A percentile compares a stretch with the other conserved stretches of the same genome.
Evolutionary conservation across 179 eudicot species (phyloP).

Genomic region (Heliamphora pulchella): DNA sequence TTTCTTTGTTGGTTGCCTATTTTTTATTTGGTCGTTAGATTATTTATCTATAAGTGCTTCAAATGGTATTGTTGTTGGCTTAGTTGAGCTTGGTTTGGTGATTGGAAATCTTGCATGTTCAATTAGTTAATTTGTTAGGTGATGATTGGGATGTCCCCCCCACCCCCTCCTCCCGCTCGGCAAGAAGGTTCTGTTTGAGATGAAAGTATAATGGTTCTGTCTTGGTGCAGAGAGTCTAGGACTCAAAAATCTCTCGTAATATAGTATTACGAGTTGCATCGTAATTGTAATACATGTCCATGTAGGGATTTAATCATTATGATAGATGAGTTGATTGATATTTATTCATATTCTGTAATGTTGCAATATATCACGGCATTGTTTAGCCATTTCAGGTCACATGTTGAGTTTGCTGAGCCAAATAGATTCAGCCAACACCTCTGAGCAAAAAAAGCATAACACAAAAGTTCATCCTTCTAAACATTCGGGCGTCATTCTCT

Average conservation of each 20-base stretch:
- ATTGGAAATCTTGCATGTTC: not conserved
- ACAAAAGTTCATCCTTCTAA: not conserved
- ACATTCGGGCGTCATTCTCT: slow-evolving; percentile 1
- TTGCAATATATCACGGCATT: not conserved
- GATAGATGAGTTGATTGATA: not conserved
- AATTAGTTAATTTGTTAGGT: not conserved
- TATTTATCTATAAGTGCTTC: too few species aligned
- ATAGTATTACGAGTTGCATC: too few species aligned
- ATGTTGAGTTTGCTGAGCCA: not conserved
- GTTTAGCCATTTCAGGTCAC: not conserved
- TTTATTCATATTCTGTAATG: not conserved
- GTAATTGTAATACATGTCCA: not conserved
- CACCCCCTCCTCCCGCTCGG: too few species aligned
- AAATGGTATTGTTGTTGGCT: not conserved
- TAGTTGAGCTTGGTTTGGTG: not conserved
- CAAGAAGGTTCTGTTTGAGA: too few species aligned
- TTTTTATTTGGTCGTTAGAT: too few species aligned
- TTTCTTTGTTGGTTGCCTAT: too few species aligned
- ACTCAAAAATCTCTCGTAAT: too few species aligned
- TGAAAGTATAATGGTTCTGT: too few species aligned
- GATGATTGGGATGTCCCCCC: not conserved
- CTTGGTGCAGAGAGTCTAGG: too few species aligned
- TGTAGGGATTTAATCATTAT: not conserved
- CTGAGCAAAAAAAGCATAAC: not conserved
- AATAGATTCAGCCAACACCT: not conserved